Evolutionary conservation across 2,329 filamentous ascomycete species (phyloP), one percentile per base, ranked within the genome.

Genomic region (Fulvia fulva): DNA sequence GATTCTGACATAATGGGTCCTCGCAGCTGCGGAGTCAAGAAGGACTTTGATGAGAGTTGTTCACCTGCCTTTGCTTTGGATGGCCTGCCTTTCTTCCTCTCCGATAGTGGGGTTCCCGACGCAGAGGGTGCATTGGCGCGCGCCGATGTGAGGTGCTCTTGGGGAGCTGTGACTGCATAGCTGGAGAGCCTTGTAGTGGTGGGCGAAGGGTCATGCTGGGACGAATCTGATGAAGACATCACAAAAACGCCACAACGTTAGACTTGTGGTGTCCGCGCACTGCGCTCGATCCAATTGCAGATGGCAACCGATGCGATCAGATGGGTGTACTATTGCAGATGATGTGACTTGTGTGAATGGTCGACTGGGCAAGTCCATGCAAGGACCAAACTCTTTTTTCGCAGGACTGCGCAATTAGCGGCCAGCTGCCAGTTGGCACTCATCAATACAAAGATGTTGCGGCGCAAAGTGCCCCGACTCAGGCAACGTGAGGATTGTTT

Each of bases 1-100:
- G 74, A 75, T 53, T 78, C 76, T 61, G 77, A 78, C 63, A 80
- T 68, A 37, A 76, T 75, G 67, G 73, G 63, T 54, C 73, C 76
- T 65, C 74, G 76, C 67, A 80, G 74, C 65, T 79, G 78, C 62
- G 79, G 77, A 60, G 77, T 80, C 16, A 79, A 80, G 5, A 73
- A 71, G 54, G 64, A 64, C 51, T 63, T 62, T 51, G 76, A 75
- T 51, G 76, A 75, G 52, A 77, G 71, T 61, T 76, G 73, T 57
- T 79, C 72, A 52, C 73, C 69, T 32, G 67, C 59, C 62, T 75
- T 78, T 64, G 66, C 70, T 64, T 76, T 77, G 56, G 72, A 73
- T 2, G 70, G 64, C 47, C 73, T 72, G 63, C 52, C 47, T 52
- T 56, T 61, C 55, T 63, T 64, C 57, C 62, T 55, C 34, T 57